A percentile compares a stretch with the other conserved stretches of the same genome.
These are phyloP conservation scores for Trichosanthes cucumerina DNA, from an alignment of 306 rosid species.

Conservation along the genomic window DNA sequence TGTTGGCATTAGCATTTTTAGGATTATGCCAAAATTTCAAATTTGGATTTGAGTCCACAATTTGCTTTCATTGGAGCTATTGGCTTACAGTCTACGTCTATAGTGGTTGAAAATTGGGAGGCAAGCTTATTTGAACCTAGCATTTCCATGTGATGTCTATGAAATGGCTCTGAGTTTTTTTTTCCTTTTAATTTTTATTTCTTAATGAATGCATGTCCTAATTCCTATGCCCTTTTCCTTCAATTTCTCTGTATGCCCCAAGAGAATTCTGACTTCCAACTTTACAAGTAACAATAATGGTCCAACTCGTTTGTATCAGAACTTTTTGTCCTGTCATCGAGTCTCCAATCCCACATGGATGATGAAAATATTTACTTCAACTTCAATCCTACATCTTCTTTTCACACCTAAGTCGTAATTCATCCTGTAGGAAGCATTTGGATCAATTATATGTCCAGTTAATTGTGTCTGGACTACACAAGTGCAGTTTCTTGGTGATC, in stretches of 20 bases:
- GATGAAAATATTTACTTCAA: background rate
- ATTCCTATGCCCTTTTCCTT: background rate
- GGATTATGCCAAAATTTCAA: background rate
- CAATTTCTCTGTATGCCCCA: background rate
- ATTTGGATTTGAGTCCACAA: background rate
- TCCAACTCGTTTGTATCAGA: background rate
- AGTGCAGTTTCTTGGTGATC: constrained; percentile 6
- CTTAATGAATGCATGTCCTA: background rate
- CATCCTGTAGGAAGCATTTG: constrained; percentile 8
- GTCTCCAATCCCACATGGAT: background rate
- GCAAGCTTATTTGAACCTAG: background rate
- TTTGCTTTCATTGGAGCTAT: background rate
- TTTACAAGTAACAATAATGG: background rate
- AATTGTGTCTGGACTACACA: constrained; percentile 9
- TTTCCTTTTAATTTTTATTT: background rate
- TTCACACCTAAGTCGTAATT: background rate
- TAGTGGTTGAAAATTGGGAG: background rate
- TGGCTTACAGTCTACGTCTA: background rate
- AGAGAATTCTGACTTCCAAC: background rate
- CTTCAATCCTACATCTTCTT: background rate
- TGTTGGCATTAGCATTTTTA: background rate
- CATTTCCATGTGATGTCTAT: background rate
- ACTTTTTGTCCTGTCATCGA: background rate
- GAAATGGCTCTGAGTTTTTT: background rate
- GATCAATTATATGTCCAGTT: constrained; percentile 13